These are phyloP conservation scores for Beta corolliflora DNA, from an alignment of 179 eudicot species.

Conservation along the genomic window DNA sequence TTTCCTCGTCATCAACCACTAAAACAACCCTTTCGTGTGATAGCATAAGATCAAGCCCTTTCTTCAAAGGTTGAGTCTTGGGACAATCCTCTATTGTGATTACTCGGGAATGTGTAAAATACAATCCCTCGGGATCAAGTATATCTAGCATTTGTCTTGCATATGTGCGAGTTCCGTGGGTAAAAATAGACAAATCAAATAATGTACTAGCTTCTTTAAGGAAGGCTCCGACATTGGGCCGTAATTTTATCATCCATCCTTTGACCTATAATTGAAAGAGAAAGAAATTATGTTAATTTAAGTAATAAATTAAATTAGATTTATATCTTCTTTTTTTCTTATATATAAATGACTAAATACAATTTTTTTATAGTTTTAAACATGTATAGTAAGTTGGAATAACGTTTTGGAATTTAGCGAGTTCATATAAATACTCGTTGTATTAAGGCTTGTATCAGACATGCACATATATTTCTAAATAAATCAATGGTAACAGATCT, in stretches of 20 bases:
- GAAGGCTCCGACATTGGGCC: slow-evolving; percentile 6
- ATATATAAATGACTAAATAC: no score
- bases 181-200: slow-evolving; percentile 10
- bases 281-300: background rate
- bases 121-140: slow-evolving; percentile 7
- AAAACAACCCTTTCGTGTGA: background rate
- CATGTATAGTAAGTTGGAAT: no score
- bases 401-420: no score
- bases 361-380: no score
- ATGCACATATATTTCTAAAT: no score
- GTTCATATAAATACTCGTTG: no score
- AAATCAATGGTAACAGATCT: no score
- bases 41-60: background rate
- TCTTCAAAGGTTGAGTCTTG: background rate
- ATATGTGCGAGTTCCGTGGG: background rate
- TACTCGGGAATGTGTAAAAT: background rate
- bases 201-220: slow-evolving; percentile 6
- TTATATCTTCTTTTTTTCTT: no score
- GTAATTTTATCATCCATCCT: background rate
- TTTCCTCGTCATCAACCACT: slow-evolving; percentile 6
- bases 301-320: background rate
- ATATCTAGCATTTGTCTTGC: background rate
- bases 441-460: no score
- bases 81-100: background rate
- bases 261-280: background rate